phyloP scores from a whole-genome alignment of 2,329 filamentous ascomycete genomes.

The Didymella keratinophila region DNA sequence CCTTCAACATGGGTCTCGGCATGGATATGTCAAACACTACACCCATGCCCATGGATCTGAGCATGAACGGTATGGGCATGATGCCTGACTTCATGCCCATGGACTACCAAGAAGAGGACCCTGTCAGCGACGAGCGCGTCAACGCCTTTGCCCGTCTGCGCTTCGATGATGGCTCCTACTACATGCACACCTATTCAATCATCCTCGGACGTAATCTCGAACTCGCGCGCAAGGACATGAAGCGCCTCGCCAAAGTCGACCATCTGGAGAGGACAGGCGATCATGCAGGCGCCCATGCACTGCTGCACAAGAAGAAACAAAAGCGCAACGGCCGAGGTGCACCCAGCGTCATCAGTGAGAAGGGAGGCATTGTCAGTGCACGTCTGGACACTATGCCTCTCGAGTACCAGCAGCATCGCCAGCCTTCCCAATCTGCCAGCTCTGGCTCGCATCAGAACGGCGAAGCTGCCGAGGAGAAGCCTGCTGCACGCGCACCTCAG shows the following conservation, averaged over 20 bases:
- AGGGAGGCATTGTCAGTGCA: slow-evolving; percentile 68
- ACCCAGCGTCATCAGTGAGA: slow-evolving; percentile 70
- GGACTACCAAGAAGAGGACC: slow-evolving; percentile 19
- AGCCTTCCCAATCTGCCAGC: slow-evolving; percentile 59
- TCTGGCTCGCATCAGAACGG: slow-evolving; percentile 55
- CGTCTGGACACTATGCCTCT: slow-evolving; percentile 44
- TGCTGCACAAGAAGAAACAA: slow-evolving; percentile 51
- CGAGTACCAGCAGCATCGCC: slow-evolving; percentile 47
- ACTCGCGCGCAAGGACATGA: slow-evolving; percentile 59
- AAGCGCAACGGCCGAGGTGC: slow-evolving; percentile 62
- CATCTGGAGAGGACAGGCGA: slow-evolving; percentile 38
- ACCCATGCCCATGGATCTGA: slow-evolving; percentile 25
- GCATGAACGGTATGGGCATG: slow-evolving; percentile 23
- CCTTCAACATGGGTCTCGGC: slow-evolving; percentile 22
- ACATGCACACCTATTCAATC: slow-evolving; percentile 78
- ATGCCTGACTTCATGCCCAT: slow-evolving; percentile 18
- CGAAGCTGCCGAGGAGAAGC: slow-evolving; percentile 41
- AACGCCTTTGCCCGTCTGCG: slow-evolving; percentile 71
- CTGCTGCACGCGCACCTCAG: slow-evolving; percentile 44
- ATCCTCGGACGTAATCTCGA: slow-evolving; percentile 74
- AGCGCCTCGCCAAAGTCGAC: slow-evolving; percentile 52
- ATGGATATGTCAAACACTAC: slow-evolving; percentile 21
- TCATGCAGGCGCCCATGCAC: slow-evolving; percentile 32
- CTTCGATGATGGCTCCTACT: slow-evolving; percentile 78
- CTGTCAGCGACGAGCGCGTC: slow-evolving; percentile 50